Evolutionary conservation across 2,329 filamentous ascomycete genomes (phyloP), one percentile per base, ranked within the genome.

Genomic region (Ophiosphaerella korrae): DNA sequence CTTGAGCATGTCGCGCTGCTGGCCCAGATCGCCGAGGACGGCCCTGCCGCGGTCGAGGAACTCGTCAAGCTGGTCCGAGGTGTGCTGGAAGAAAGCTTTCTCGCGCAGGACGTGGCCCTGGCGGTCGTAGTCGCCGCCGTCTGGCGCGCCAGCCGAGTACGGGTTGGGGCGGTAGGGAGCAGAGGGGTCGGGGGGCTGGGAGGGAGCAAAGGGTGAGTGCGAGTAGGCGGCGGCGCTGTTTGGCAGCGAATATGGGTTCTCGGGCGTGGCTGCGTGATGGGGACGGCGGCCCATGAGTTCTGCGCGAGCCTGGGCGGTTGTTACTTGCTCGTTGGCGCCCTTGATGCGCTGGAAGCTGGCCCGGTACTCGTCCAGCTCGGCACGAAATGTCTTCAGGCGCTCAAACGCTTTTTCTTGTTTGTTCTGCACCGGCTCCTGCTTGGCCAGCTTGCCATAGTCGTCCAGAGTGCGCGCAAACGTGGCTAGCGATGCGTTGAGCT

Each of bases 1-100:
- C 79, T 99, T 99, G 57, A 99, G 81, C 78, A 97, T 92, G 72
- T 97, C 93, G 47, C 90, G 84, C 78, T 99, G 94, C 67, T 94
- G 84, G 3, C 90, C 88, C 48, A 99, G 75, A 75, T 97, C 92
- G 6, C 89, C 89, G 24, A 97, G 80, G 33, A 99, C 94, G 1
- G 92, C 90, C 68, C 96, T 86, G 0, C 94, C 94, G 2, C 93
- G 82, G 41, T 95, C 92, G 49, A 99, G 84, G 70, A 96, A 99
- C 62, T 97, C 93, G 71, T 99, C 94, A 1, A 99, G 81, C 45
- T 94, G 91, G 14, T 82, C 83, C 70, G 96, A 89, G 3, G 93
- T 94, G 62, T 83, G 87, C 16, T 84, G 75, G 64, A 97, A 90
- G 79, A 99, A 97, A 53, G 82, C 88, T 66, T 96, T 91, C 76